A percentile compares a stretch with the other conserved stretches of the same genome.
phyloP scores from a whole-genome alignment of 208 protist genomes.

The Leishmania amazonensis region DNA sequence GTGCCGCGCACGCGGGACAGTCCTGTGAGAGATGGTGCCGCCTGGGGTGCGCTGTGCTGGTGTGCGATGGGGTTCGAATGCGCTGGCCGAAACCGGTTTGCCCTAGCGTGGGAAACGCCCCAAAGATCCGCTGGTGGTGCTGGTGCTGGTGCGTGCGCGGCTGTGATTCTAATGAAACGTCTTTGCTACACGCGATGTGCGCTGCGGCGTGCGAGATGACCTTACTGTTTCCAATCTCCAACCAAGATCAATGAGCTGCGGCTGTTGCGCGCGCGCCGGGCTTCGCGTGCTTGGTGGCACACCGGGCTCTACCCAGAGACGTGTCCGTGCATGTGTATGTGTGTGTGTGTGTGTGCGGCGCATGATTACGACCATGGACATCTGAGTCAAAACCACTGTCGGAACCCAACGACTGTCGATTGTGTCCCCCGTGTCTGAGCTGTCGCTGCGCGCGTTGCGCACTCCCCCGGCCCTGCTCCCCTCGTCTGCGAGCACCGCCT shows the following conservation, averaged over 20 bases:
- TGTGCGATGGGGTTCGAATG: slow-evolving; percentile 46
- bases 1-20: slow-evolving; percentile 20
- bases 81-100: slow-evolving; percentile 38
- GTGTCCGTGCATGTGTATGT: background rate
- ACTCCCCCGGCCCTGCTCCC: background rate
- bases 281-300: background rate
- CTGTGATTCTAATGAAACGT: slow-evolving; percentile 44
- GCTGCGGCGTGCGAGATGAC: slow-evolving; percentile 36
- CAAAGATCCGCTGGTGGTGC: slow-evolving; percentile 30
- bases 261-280: background rate
- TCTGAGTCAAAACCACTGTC: slow-evolving; percentile 31
- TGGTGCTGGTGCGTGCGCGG: slow-evolving; percentile 1
- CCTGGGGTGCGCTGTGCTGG: background rate
- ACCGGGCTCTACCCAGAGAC: background rate
- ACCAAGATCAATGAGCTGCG: slow-evolving; percentile 56
- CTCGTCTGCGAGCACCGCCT: background rate
- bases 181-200: slow-evolving; percentile 54
- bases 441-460: slow-evolving; percentile 6
- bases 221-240: slow-evolving; percentile 35
- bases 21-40: slow-evolving; percentile 12
- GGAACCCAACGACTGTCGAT: slow-evolving; percentile 29
- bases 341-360: slow-evolving; percentile 3
- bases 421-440: slow-evolving; percentile 43
- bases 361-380: slow-evolving; percentile 37
- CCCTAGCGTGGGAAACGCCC: slow-evolving; percentile 56